Base-by-base conservation (phyloP, 1,284 basidiomycete genomes). In the Cryptococcus jaspeensis region DNA sequence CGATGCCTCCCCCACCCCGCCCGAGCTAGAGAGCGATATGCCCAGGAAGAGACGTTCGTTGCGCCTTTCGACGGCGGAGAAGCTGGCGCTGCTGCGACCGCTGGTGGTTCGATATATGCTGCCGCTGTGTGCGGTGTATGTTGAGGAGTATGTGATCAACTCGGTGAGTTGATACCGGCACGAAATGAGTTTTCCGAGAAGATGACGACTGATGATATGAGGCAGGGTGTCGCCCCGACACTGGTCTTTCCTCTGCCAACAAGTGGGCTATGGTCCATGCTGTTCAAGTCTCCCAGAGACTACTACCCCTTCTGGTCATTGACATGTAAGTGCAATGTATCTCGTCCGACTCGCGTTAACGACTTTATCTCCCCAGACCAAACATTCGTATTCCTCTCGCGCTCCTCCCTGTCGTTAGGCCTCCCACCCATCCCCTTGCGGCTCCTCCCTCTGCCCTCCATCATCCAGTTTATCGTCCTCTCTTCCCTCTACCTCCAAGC, bases 141-240 rank as follows among this genome's bases (percentile, higher is more conserved):
- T 94, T 83, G 89, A 94, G 58, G 92, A 95, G 75, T 95, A 94
- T 69, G 90, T 89, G 9, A 94, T 95, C 67, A 94, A 93, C 72
- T 89, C 92, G 75, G 88, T 87, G 60, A 49, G 81, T 70, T 28
- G 1, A 13, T 47, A 22, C 28, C n/a, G n/a, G n/a, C n/a, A n/a
- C n/a, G n/a, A n/a, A n/a, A n/a, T n/a, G n/a, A 2, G 16, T 22
- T 11, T 28, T 4, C n/a, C 28, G 7, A 32, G 28, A 32, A 32
- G 40, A 45, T 50, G 22, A 11, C 28, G 7, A n/a, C 15, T 18
- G 16, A 60, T 70, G 50, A 73, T 47, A 65, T 41, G n/a, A 38
- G 22, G 13, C 58, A 91, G 85, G 92, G 92, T 22, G 85, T 96
- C 12, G 85, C 92, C 12, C 94, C 95, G 0, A 97, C 92, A 0